These are phyloP conservation scores for Fusarium piperis DNA, from an alignment of 2,329 filamentous ascomycete species.

Conservation along the genomic window DNA sequence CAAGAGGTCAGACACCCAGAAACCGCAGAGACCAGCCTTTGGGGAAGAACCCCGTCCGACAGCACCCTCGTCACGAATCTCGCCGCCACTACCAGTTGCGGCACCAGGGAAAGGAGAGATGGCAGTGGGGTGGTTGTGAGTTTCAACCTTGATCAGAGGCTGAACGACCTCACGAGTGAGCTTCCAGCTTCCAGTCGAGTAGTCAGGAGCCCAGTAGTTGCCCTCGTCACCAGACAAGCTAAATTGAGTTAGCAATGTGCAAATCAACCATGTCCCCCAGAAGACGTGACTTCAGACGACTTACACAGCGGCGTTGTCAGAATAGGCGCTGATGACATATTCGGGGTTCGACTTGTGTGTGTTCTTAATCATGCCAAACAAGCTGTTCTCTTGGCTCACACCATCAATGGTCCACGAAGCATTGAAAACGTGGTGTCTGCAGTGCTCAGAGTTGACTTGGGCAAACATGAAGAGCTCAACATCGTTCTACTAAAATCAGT, in stretches of 20 bases:
- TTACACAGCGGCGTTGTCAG: slow-evolving; percentile 93
- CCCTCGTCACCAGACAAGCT: slow-evolving; percentile 52
- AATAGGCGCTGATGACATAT: slow-evolving; percentile 94
- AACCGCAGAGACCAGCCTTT: slow-evolving; percentile 91
- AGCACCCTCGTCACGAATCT: slow-evolving; percentile 94
- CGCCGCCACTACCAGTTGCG: slow-evolving; percentile 93
- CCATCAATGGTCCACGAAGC: slow-evolving; percentile 96
- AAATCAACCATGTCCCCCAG: background rate
- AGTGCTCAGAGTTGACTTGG: slow-evolving; percentile 98
- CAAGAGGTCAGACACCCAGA: slow-evolving; percentile 92
- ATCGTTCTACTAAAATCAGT: slow-evolving; percentile 63
- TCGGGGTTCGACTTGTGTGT: slow-evolving; percentile 86
- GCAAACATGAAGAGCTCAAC: slow-evolving; percentile 99
- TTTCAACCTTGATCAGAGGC: slow-evolving; percentile 94
- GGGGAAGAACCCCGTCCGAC: slow-evolving; percentile 92
- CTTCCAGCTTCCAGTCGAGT: slow-evolving; percentile 86
- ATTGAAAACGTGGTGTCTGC: slow-evolving; percentile 89
- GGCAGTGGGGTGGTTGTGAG: slow-evolving; percentile 96
- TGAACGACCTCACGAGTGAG: slow-evolving; percentile 88
- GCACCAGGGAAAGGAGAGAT: slow-evolving; percentile 94
- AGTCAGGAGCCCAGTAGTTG: slow-evolving; percentile 84
- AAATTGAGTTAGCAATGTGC: slow-evolving; percentile 1
- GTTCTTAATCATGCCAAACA: slow-evolving; percentile 97
- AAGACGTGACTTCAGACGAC: slow-evolving; percentile 23
- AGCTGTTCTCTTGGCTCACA: slow-evolving; percentile 76